Percentiles rank a stretch among this genome's conserved stretches.
These are phyloP conservation scores for Clavispora asparagi DNA, from an alignment of 805 yeast genomes.

Conservation along the genomic window DNA sequence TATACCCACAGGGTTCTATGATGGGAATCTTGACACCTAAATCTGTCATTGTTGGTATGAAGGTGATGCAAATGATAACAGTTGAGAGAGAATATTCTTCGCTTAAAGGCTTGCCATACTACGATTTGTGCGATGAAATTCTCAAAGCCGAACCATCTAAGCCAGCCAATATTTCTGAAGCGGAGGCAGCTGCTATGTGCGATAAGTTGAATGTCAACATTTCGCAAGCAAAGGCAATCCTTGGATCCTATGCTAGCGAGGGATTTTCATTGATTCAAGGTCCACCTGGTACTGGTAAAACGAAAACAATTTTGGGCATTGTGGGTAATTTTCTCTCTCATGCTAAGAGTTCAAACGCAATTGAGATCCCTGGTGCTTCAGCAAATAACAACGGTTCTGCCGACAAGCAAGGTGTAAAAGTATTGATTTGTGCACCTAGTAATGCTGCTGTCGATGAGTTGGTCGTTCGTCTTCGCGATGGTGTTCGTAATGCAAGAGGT, in stretches of 20 bases:
- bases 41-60: conserved; percentile 59
- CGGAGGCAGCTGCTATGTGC: conserved; percentile 40
- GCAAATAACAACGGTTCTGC: conserved; percentile 27
- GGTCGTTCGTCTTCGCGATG: conserved; percentile 72
- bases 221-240: conserved; percentile 89
- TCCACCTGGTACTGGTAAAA: conserved; percentile 99
- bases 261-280: conserved; percentile 96
- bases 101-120: conserved; percentile 73
- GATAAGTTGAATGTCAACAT: conserved; percentile 59
- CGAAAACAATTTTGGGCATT: conserved; percentile 91
- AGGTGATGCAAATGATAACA: conserved; percentile 82
- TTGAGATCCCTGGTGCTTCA: conserved; percentile 17
- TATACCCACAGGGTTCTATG: conserved; percentile 50
- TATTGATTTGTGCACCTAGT: conserved; percentile 94
- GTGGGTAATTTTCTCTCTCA: conserved; percentile 67
- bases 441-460: conserved; percentile 98
- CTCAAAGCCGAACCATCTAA: conserved; percentile 58
- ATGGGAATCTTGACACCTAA: conserved; percentile 57
- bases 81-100: conserved; percentile 91
- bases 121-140: conserved; percentile 67
- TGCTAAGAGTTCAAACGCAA: conserved; percentile 12
- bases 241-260: conserved; percentile 56
- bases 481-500: conserved; percentile 58
- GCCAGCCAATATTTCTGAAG: conserved; percentile 30
- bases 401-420: conserved; percentile 39